Evolutionary conservation across 352 stramenopile species (phyloP).

Genomic region (Globisporangium sylvaticum): DNA sequence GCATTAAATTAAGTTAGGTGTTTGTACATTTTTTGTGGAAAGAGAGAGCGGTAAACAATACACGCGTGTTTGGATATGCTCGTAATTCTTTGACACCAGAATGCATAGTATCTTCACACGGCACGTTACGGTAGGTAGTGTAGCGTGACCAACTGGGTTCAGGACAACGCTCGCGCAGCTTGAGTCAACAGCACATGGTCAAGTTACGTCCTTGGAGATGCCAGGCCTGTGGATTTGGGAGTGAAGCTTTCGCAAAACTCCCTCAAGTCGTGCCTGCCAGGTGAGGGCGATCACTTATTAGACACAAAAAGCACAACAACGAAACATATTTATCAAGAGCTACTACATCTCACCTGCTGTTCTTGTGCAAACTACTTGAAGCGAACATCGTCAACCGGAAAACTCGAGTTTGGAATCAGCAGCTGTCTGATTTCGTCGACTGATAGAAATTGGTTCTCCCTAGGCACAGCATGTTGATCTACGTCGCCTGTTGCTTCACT

Average conservation of each 20-base stretch:
- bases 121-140: too few species aligned
- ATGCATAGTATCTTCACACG: too few species aligned
- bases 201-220: too few species aligned
- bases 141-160: too few species aligned
- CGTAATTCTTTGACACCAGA: too few species aligned
- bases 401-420: slow-evolving; percentile 27
- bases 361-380: slow-evolving; percentile 28
- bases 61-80: not conserved
- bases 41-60: not conserved
- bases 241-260: slow-evolving; percentile 11
- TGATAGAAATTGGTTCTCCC: slow-evolving; percentile 18
- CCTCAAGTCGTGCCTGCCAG: slow-evolving; percentile 8
- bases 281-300: not conserved
- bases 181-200: too few species aligned
- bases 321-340: not conserved
- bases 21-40: not conserved
- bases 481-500: not conserved
- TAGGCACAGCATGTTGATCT: not conserved
- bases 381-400: slow-evolving; percentile 21
- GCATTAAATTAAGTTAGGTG: not conserved
- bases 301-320: not conserved
- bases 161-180: too few species aligned
- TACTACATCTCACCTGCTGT: slow-evolving; percentile 15
- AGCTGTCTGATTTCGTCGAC: slow-evolving; percentile 27
- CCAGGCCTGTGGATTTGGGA: slow-evolving; percentile 11